Conservation (phyloP, 495 filamentous ascomycete genomes). For the Tetracladium setigerum region DNA sequence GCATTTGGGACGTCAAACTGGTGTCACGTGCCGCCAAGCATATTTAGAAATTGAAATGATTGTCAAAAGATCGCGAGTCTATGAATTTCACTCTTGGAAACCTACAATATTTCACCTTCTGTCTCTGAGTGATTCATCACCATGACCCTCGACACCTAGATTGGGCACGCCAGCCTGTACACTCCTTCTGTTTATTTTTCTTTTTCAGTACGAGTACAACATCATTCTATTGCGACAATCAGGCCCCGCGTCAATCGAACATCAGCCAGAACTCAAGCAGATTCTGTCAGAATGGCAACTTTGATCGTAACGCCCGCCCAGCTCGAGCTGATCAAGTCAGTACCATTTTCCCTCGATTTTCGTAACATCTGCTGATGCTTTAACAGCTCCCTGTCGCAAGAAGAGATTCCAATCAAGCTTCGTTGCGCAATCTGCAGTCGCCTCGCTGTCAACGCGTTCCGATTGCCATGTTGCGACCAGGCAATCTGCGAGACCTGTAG, state of each 20-base stretch:
- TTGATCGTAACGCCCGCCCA: constrained; percentile 30
- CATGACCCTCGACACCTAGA: background rate
- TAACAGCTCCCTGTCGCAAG: constrained; percentile 64
- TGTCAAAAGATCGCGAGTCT: too few species aligned
- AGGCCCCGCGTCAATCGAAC: background rate
- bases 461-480: constrained; percentile 91
- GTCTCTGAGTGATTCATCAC: constrained; percentile 7
- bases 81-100: too few species aligned
- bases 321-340: constrained; percentile 35
- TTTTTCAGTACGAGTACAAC: background rate
- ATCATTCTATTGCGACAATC: background rate
- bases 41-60: too few species aligned
- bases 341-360: background rate
- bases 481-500: constrained; percentile 86
- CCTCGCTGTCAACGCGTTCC: constrained; percentile 83
- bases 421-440: constrained; percentile 89
- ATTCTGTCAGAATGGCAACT: constrained; percentile 19
- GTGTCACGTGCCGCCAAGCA: too few species aligned
- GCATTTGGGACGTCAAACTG: too few species aligned
- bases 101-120: too few species aligned
- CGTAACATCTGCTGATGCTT: constrained; percentile 15
- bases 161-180: constrained; percentile 3
- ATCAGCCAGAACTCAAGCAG: background rate
- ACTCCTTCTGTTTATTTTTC: background rate
- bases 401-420: constrained; percentile 89